Conservation (phyloP, 352 stramenopile genomes). For the Ochromonadaceae sp. region DNA sequence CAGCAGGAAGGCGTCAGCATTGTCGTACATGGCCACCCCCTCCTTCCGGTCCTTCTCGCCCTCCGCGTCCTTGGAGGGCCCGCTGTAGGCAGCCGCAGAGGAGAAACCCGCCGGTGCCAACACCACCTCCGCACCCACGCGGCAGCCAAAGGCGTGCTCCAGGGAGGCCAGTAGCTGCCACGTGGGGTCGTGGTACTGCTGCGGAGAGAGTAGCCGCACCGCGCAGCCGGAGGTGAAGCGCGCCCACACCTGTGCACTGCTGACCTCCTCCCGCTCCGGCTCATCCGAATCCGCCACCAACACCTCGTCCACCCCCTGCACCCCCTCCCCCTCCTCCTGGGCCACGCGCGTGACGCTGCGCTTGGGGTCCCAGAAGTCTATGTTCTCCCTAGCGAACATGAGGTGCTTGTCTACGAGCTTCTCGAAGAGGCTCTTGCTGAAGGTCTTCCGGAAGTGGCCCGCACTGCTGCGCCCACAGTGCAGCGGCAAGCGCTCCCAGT, state of each 20-base stretch:
- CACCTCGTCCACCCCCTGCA: too few relatives aligned
- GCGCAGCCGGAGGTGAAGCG: not conserved
- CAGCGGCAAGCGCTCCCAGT: constrained; percentile 4
- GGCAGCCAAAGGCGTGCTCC: constrained; percentile 1
- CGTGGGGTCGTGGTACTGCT: not conserved
- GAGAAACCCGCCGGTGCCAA: too few relatives aligned
- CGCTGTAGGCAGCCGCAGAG: too few relatives aligned
- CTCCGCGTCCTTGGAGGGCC: not conserved
- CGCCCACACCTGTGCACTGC: too few relatives aligned
- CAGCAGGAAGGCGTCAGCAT: not conserved
- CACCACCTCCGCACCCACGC: not conserved
- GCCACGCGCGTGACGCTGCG: too few relatives aligned
- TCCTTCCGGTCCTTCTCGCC: too few relatives aligned
- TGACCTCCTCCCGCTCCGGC: not conserved
- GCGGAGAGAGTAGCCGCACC: not conserved
- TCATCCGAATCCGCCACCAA: not conserved
- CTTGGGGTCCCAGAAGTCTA: too few relatives aligned
- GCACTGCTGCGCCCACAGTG: not conserved
- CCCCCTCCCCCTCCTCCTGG: too few relatives aligned
- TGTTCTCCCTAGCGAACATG: not conserved
- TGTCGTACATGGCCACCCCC: too few relatives aligned
- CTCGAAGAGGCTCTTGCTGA: not conserved
- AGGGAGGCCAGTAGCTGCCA: not conserved
- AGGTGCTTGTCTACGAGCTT: not conserved
- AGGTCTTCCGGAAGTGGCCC: not conserved